These are phyloP conservation scores for Agaricus blazei DNA, from an alignment of 768 basidiomycete species.

Conservation along the genomic window DNA sequence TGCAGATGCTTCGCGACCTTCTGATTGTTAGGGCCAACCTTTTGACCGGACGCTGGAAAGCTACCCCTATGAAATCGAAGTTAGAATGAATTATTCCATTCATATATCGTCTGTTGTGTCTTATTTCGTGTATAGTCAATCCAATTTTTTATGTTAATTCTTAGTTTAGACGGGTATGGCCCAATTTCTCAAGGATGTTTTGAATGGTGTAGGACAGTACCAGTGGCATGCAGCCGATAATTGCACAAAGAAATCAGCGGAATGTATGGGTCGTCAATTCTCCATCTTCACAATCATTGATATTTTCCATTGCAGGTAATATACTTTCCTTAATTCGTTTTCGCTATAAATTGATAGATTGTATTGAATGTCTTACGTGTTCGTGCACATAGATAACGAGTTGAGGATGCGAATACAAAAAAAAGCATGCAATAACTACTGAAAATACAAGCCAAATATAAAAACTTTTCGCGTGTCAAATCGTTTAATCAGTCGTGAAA, in stretches of 20 bases:
- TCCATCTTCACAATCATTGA: no score
- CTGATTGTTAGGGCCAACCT: constrained; percentile 82
- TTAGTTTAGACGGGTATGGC: no score
- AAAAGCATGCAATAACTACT: neutral
- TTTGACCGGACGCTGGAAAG: constrained; percentile 70
- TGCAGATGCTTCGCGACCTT: constrained; percentile 89
- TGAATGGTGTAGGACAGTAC: no score
- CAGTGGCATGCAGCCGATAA: no score
- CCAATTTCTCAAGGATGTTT: no score
- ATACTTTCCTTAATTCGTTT: no score
- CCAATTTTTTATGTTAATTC: neutral
- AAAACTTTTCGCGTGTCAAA: neutral
- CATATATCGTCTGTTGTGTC: neutral
- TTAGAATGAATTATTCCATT: constrained; percentile 15
- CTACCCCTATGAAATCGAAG: constrained; percentile 20
- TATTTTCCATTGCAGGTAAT: no score
- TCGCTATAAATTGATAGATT: no score
- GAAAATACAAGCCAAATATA: constrained; percentile 2
- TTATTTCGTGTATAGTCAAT: neutral
- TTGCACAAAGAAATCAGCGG: no score
- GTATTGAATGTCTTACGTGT: no score
- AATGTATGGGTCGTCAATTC: no score
- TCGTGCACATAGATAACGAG: no score
- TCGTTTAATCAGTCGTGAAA: neutral
- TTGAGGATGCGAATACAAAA: constrained; percentile 1